phyloP scores from a whole-genome alignment of 2,329 filamentous ascomycete species.

The Pseudopithomyces maydicus region DNA sequence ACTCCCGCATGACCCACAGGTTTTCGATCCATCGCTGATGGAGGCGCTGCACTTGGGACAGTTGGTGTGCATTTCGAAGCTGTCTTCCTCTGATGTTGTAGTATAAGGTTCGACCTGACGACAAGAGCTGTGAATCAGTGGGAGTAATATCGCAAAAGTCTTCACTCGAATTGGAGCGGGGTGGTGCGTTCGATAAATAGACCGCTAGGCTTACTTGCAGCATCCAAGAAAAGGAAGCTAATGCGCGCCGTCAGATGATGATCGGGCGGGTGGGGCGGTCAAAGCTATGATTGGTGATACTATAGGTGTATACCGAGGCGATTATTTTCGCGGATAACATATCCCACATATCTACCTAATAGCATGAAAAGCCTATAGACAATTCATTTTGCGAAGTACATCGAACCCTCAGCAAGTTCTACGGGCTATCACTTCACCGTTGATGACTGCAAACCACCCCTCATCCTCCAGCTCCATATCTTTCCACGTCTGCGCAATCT shows the following conservation, averaged over 20 bases:
- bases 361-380: too few relatives aligned
- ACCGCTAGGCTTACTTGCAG: constrained; percentile 14
- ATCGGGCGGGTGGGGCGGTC: constrained; percentile 23
- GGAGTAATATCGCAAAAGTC: constrained; percentile 6
- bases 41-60: constrained; percentile 48
- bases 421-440: constrained; percentile 49
- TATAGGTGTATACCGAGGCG: too few relatives aligned
- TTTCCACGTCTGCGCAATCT: constrained; percentile 46
- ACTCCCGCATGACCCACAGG: constrained; percentile 45
- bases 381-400: not conserved
- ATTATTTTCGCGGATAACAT: too few relatives aligned
- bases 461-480: constrained; percentile 50
- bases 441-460: constrained; percentile 48
- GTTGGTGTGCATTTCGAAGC: constrained; percentile 36
- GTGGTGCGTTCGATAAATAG: constrained; percentile 44
- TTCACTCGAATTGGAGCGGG: constrained; percentile 26
- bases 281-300: constrained; percentile 29
- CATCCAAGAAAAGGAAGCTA: constrained; percentile 24
- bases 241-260: constrained; percentile 40
- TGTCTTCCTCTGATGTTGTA: constrained; percentile 31
- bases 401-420: constrained; percentile 17
- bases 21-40: constrained; percentile 39
- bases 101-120: not conserved
- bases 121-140: not conserved
- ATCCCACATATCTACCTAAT: too few relatives aligned